A percentile compares a stretch with the other conserved stretches of the same genome.
Conservation (phyloP, 164 flowering plant species). For the Protea cynaroides region DNA sequence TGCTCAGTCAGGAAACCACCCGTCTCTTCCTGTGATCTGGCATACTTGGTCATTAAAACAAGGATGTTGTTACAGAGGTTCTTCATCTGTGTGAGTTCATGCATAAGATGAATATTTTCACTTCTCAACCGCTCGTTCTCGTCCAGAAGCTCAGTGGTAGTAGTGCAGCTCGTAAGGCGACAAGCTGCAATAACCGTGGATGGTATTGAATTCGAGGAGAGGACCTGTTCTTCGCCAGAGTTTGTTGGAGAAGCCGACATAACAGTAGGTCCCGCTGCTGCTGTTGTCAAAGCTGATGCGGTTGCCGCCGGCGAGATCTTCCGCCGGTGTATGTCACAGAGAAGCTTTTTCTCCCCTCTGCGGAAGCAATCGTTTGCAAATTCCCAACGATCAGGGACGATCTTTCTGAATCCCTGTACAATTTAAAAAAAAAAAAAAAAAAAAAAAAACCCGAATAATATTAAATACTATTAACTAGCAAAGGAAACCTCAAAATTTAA, state of each 20-base stretch:
- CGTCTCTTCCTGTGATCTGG: conserved; percentile 10
- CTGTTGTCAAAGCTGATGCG: conserved; percentile 11
- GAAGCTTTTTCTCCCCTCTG: conserved; percentile 27
- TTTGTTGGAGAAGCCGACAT: conserved; percentile 40
- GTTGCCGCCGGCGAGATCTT: conserved; percentile 15
- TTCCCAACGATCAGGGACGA: conserved; percentile 39
- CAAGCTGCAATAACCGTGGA: conserved; percentile 9
- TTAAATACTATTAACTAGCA: no score
- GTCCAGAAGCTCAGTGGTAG: conserved; percentile 46
- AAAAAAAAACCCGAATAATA: conserved; percentile 4
- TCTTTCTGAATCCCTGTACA: conserved; percentile 31
- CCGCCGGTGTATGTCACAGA: conserved; percentile 31
- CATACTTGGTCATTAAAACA: conserved; percentile 54
- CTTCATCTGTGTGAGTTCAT: conserved; percentile 61
- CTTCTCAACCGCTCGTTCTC: conserved; percentile 74
- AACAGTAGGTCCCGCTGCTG: conserved; percentile 12
- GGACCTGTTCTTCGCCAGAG: conserved; percentile 67
- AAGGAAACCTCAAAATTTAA: no score
- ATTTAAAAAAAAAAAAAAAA: not conserved
- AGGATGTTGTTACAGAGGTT: conserved; percentile 59
- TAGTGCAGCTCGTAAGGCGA: conserved; percentile 11
- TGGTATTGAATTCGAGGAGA: conserved; percentile 47
- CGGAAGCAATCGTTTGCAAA: conserved; percentile 31
- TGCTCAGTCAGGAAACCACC: conserved; percentile 17
- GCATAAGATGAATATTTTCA: conserved; percentile 55